Evolutionary conservation across 2,329 filamentous ascomycete genomes (phyloP), one percentile per base, ranked within the genome.

Genomic region (Botrytis paeoniae): DNA sequence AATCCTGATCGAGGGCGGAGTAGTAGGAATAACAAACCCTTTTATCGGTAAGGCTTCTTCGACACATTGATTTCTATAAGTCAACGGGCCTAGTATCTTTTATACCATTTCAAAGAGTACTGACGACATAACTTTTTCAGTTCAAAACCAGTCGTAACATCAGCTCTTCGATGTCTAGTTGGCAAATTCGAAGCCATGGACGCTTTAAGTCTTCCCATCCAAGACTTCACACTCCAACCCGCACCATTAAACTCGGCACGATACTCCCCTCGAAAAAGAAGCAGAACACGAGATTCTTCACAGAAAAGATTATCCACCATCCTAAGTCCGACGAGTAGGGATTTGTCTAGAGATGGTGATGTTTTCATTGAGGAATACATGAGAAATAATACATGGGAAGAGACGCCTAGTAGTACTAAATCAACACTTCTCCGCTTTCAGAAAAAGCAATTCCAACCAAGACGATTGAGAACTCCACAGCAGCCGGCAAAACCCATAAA

Each of bases 111-210:
- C 29, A 25, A 25, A 10, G 8, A 41, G 6, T 63, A 39, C 71
- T 70, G 4, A 72, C 39, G 22, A 14, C 12, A 18, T 37, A 29
- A 70, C 64, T 5, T 18, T 48, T 20, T 39, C 39, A 51, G 54
- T 22, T 43, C 66, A 39, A 57, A 68, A 64, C 61, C 65, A 41
- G 39, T 60, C 48, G 57, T 75, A 75, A 32, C 62, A 74, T 69
- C 75, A 73, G 16, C 69, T 76, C 32, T 73, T 75, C 35, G 70
- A 25, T 78, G 78, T 60, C 62, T 80, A 4, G 75, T 80, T 60
- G 76, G 74, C 22, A 79, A 75, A 57, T 80, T 80, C 65, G 79
- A 80, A 75, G 75, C 74, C 12, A 75, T 80, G 12, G 78, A 80
- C 73, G 73, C 76, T 4, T 14, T 77, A 5, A 78, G 76, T 73